Evolutionary conservation across 257 asterid genomes (phyloP), one percentile per base, ranked within the genome.

Genomic region (Asclepias syriaca): DNA sequence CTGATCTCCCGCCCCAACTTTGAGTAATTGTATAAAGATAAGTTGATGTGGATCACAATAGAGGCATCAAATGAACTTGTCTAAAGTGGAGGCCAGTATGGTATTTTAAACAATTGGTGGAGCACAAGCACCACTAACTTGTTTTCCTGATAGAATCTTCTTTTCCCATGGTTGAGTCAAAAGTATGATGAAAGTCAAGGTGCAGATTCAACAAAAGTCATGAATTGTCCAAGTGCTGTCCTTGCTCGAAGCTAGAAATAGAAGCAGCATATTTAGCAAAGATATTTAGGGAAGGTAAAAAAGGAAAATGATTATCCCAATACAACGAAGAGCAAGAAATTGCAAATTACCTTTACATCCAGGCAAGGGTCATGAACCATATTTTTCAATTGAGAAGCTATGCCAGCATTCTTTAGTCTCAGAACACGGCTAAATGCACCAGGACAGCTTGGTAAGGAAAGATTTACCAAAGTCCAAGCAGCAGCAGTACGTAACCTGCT

Each of bases 301-400:
- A 39, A 39, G 37, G 65, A 50, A 6, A 15, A 16, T 10, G 39
- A 73, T 50, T 63, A 78, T 70, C 69, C 19, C 69, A 39, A 34
- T 63, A 57, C 70, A 65, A 73, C 50, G 46, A 45, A 60, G 61
- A 55, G 57, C 37, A 68, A 71, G 58, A 64, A 67, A 63, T 24
- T 72, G 66, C 45, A 54, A 75, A 61, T 70, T 77, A 94, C 99
- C 97, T 89, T 89, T 19, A 90, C 97, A 79, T 94, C 99, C 68
- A 94, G 80, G 87, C 97, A 91, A 72, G 89, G 89, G 73, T 94
- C 99, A 68, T 85, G 88, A 78, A 79, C 77, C 89, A 90, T 80
- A 71, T 83, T 88, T 84, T 89, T 94, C 65, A 94, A 79, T 65
- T 76, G 91, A 75, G 93, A 76, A 68, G 86, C 80, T 63, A 94